phyloP scores from a whole-genome alignment of 1,139 yeast genomes.

The Geotrichum histeridarum region DNA sequence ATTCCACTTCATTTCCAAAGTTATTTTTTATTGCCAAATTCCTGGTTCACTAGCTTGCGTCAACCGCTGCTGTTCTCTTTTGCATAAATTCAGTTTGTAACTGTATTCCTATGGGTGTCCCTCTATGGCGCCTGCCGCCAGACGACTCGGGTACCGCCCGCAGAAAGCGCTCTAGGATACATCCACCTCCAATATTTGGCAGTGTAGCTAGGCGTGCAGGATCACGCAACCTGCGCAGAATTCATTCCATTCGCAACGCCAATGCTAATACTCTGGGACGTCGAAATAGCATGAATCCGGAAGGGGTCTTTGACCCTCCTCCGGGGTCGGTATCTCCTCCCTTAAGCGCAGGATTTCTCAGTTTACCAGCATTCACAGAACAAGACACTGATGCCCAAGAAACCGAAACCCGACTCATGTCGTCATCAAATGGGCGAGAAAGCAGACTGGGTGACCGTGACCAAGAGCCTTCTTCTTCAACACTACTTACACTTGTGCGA shows the following conservation, averaged over 20 bases:
- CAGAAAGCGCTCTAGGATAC: slow-evolving; percentile 1
- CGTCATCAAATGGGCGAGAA: neutral
- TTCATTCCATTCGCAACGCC: too few relatives aligned
- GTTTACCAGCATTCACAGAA: neutral
- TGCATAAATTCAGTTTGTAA: neutral
- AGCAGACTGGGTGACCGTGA: neutral
- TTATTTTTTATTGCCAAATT: too few relatives aligned
- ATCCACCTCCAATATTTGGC: neutral
- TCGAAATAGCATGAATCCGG: too few relatives aligned
- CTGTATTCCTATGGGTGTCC: slow-evolving; percentile 24
- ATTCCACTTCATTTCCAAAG: too few relatives aligned
- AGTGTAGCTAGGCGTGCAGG: too few relatives aligned
- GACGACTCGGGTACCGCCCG: neutral
- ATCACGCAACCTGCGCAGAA: too few relatives aligned
- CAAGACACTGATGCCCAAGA: neutral
- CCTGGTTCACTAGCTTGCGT: too few relatives aligned
- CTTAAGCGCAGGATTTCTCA: neutral
- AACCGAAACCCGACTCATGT: neutral
- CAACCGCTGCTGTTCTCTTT: neutral
- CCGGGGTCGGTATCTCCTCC: neutral
- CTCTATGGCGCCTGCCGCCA: slow-evolving; percentile 24
- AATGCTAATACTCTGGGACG: too few relatives aligned
- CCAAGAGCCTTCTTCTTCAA: neutral
- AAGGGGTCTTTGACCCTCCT: neutral
- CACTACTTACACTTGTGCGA: neutral